Evolutionary conservation across 805 yeast genomes (phyloP), one percentile per base, ranked within the genome.

Genomic region (Metschnikowia borealis): DNA sequence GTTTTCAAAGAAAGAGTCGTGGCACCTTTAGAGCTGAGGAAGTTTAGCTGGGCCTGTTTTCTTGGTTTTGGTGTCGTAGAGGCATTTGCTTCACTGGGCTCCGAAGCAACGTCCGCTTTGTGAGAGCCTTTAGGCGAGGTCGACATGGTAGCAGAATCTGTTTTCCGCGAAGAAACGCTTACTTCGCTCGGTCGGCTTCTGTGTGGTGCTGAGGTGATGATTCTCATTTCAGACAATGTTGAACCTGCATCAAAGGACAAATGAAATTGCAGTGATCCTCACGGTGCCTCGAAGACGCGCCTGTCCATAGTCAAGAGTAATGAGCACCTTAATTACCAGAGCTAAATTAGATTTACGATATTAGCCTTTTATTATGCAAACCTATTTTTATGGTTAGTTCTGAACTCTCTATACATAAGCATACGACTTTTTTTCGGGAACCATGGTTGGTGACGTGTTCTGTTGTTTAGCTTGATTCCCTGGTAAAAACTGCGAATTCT

Each of bases 41-140:
- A 52, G 15, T 53, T 50, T 17, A 57, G 48, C 35, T 44, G 42
- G 17, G 59, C 48, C 49, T 57, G 62, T 40, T 62, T 62, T 46
- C 63, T 42, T 33, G 38, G 37, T 32, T 33, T 42, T 14, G 45
- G 14, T 18, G 18, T 23, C 38, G n/a, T 13, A 11, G 21, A 31
- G 20, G 38, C 38, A 15, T 8, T 14, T 15, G 10, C n/a, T 6
- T 33, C 32, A 20, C 10, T 32, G 5, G 31, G 14, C 7, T 20
- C 38, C 38, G 37, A 18, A 5, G 32, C 6, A 33, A 13, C 6
- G 13, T n/a, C 18, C 18, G 20, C 34, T 6, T 3, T 21, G 20
- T 20, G 5, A 3, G 31, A 14, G 34, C 33, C 34, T 33, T 21
- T 34, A n/a, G 45, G 45, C 6, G 38, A n/a, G 11, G 20, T 42